Base-by-base conservation (phyloP, 2,329 filamentous ascomycete species). In the Chrysosporium queenslandicum region DNA sequence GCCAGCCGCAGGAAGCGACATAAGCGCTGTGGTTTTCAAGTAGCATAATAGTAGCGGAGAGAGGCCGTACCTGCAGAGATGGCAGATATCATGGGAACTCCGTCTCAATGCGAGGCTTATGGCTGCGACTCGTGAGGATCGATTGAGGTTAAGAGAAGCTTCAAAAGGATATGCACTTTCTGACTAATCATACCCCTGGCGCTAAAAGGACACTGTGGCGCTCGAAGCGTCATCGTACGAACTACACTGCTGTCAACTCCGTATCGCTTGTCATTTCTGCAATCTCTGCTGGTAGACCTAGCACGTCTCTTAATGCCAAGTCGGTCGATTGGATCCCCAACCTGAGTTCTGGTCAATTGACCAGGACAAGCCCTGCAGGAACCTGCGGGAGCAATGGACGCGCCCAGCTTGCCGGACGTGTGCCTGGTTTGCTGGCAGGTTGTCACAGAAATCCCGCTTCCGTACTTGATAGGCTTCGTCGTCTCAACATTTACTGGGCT, bases 401-500 rank as follows among this genome's bases (percentile, higher is more conserved):
- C 32, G 18, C 16, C 30, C 9, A 42, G 20, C 25, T 18, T 58
- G 18, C 52, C 56, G 29, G 57, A 57, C 27, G 53, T 66, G 46
- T 68, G 66, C 59, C 58, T 60, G 37, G 62, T 64, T 43, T 69
- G 68, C 58, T 53, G 63, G n/a, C 53, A 61, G 29, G 53, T 61
- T n/a, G 51, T 65, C 34, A 56, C 58, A 30, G 58, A 57, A 9
- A 59, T 66, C 36, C 67, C 68, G 27, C 45, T 57, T 25, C 55
- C 58, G 32, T 56, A 68, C 39, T 53, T 68, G 34, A 46, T 68
- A 8, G 56, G 56, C 14, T 58, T 64, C 16, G n/a, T 64, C 2
- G 42, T 61, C 23, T 60, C 64, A 25, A 68, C 62, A n/a, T 39
- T 58, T 11, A 14, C 62, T 20, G 66, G 68, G 16, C 52, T 68